Conservation (phyloP, 2,329 filamentous ascomycete genomes). For the Corinectria fuckeliana region DNA sequence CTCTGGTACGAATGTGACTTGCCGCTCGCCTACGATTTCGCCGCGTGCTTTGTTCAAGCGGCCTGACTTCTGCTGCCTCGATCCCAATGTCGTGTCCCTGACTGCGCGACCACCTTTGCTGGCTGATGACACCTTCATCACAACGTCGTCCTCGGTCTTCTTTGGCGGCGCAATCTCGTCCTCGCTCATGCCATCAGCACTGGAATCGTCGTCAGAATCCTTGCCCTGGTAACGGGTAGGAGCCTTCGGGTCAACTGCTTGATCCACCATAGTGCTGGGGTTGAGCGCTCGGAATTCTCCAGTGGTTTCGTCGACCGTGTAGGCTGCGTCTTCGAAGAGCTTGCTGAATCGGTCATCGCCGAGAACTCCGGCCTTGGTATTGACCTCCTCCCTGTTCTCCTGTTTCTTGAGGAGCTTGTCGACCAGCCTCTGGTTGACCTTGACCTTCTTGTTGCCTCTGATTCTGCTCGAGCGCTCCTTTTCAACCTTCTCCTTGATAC, state of each 20-base stretch:
- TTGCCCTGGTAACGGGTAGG: constrained; percentile 46
- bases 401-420: constrained; percentile 75
- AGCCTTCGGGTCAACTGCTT: constrained; percentile 44
- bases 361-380: constrained; percentile 70
- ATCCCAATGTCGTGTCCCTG: constrained; percentile 63
- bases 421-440: constrained; percentile 86
- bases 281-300: constrained; percentile 89
- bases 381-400: constrained; percentile 64
- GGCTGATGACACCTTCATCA: constrained; percentile 73
- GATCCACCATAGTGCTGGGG: constrained; percentile 72
- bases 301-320: constrained; percentile 87
- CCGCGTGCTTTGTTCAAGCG: constrained; percentile 55
- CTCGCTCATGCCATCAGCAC: constrained; percentile 47
- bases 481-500: constrained; percentile 92
- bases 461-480: constrained; percentile 97
- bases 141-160: constrained; percentile 49
- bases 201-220: constrained; percentile 54
- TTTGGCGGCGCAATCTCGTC: constrained; percentile 30
- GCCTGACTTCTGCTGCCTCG: constrained; percentile 58
- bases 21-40: constrained; percentile 66
- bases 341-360: constrained; percentile 85
- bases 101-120: constrained; percentile 65
- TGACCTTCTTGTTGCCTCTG: constrained; percentile 93
- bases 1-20: constrained; percentile 76
- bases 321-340: constrained; percentile 92